A percentile compares a stretch with the other conserved stretches of the same genome.
These are phyloP conservation scores for Microbotryum lychnidis-dioicae DNA, from an alignment of 1,284 basidiomycete species.

Conservation along the genomic window DNA sequence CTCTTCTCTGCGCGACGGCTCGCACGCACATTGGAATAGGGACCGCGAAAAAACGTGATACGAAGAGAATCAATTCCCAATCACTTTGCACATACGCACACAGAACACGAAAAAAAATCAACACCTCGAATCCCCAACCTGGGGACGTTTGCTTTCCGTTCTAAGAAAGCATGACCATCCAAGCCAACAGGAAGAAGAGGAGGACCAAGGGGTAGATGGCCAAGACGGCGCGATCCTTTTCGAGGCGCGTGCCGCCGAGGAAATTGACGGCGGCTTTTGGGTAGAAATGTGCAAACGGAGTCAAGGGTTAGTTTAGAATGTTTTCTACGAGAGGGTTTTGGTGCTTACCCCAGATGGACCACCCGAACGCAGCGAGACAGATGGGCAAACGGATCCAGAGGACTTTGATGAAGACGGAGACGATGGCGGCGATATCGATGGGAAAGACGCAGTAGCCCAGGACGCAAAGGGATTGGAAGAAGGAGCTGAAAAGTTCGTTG, in stretches of 20 bases:
- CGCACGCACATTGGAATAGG: too few species aligned
- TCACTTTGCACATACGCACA: too few species aligned
- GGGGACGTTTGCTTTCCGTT: background rate
- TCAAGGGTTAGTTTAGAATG: too few species aligned
- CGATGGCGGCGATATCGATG: slow-evolving; percentile 74
- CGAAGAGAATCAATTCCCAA: too few species aligned
- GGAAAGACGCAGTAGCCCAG: slow-evolving; percentile 85
- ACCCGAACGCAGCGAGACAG: slow-evolving; percentile 74
- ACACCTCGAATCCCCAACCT: too few species aligned
- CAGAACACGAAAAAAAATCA: too few species aligned
- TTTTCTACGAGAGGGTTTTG: background rate
- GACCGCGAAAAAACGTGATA: too few species aligned
- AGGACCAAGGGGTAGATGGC: slow-evolving; percentile 81
- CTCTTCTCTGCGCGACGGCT: too few species aligned
- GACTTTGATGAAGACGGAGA: slow-evolving; percentile 73
- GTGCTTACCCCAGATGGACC: slow-evolving; percentile 82
- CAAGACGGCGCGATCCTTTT: slow-evolving; percentile 72
- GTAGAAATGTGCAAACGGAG: background rate
- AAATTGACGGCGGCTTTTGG: slow-evolving; percentile 78
- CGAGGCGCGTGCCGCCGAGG: slow-evolving; percentile 83
- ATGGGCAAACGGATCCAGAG: slow-evolving; percentile 80
- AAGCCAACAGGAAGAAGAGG: slow-evolving; percentile 45
- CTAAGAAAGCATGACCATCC: slow-evolving; percentile 38
- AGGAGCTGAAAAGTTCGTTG: slow-evolving; percentile 54
- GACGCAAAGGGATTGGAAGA: slow-evolving; percentile 89